Evolutionary conservation across 257 asterid species (phyloP).

Genomic region (Salvia miltiorrhiza): DNA sequence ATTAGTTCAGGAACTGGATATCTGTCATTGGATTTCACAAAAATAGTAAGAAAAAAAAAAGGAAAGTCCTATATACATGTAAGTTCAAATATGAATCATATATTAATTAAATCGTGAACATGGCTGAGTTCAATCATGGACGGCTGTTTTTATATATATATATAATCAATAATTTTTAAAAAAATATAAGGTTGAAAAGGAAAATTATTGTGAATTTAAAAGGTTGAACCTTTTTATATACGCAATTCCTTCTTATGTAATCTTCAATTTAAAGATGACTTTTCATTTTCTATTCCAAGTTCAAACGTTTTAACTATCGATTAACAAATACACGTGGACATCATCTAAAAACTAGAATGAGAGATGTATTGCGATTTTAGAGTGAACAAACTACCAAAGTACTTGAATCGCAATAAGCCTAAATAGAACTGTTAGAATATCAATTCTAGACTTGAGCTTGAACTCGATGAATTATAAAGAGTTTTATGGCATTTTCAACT

Average conservation of each 20-base stretch:
- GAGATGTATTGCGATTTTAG: background rate
- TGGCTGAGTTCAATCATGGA: background rate
- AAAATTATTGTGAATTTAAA: background rate
- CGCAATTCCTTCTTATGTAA: too few species aligned
- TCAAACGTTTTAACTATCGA: background rate
- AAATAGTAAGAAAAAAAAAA: background rate
- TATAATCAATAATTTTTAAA: background rate
- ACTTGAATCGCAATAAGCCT: too few species aligned
- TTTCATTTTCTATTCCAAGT: background rate
- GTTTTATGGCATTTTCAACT: background rate
- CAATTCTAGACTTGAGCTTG: background rate
- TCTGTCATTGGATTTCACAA: background rate
- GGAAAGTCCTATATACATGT: background rate
- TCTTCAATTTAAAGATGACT: background rate
- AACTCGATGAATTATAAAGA: background rate
- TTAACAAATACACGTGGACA: background rate
- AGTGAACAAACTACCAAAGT: too few species aligned
- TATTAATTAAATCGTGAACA: background rate
- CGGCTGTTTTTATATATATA: background rate
- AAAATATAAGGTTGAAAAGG: background rate
- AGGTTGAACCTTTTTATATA: too few species aligned
- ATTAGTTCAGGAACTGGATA: background rate
- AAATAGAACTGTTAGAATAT: background rate
- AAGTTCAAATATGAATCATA: background rate
- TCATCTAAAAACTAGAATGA: background rate